Base-by-base conservation (phyloP, 2,329 filamentous ascomycete genomes). In the Nothophaeocryptopus gaeumannii region DNA sequence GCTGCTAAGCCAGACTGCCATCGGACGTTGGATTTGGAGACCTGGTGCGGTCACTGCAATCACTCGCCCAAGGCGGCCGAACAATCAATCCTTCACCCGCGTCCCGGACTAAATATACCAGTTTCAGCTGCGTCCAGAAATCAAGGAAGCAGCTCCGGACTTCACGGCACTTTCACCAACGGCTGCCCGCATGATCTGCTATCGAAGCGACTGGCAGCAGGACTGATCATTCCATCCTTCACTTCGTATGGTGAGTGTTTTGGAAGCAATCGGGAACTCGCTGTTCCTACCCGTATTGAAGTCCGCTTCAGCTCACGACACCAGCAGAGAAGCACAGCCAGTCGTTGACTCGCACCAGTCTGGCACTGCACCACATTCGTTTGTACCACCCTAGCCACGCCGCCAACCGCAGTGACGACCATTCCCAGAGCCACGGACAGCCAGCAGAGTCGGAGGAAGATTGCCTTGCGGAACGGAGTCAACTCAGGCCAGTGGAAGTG, bases 381-480 rank as follows among this genome's bases (percentile, higher is more conserved):
- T 46, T 46, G 33, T 47, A 40, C 32, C 29, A 36, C 45, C 15
- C 39, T 15, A 48, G 32, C 45, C 45, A 48, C 45, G 38, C 20
- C 45, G 50, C 49, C 36, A 20, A 51, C 36, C 38, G 41, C 47
- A 55, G 20, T 26, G 20, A 26, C 40, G 40, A 41, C 26, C 30
- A 5, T 16, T 26, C 45, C 32, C 50, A 26, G 32, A 13, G 35
- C 35, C 29, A 8, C 51, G 38, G 37, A 41, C 37, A 33, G 13
- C 32, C 35, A 8, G 36, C 35, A 36, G 30, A 13, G 5, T 16
- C 12, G 32, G 45, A 49, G 30, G 45, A 53, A 53, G 42, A 46
- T 54, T 54, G 47, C 52, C 48, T 51, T 51, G 52, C 40, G 45
- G 39, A 47, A 54, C 35, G n/a, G 14, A 33, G 26, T 12, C 45